phyloP scores from a whole-genome alignment of 1,284 basidiomycete species.

The Malassezia obtusa region DNA sequence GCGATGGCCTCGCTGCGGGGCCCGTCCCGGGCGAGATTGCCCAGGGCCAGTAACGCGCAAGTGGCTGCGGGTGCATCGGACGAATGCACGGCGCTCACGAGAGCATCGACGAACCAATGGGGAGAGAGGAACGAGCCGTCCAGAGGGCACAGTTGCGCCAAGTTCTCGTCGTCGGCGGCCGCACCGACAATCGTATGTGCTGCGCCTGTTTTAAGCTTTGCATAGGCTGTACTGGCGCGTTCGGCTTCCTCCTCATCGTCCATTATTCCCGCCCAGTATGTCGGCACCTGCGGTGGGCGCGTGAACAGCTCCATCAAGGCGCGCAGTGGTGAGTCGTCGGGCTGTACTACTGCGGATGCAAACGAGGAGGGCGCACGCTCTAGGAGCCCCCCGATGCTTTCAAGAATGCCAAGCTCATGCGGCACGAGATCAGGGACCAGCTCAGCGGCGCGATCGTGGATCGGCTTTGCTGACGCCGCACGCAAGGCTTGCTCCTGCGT shows the following conservation, averaged over 20 bases:
- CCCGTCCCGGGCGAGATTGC: conserved; percentile 61
- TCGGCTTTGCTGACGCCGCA: conserved; percentile 34
- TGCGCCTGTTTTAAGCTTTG: not conserved
- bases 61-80: conserved; percentile 59
- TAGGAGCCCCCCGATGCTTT: not conserved
- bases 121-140: not conserved
- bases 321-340: not conserved
- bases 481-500: conserved; percentile 67
- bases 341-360: not conserved
- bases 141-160: conserved; percentile 56
- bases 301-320: not conserved
- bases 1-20: conserved; percentile 8
- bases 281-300: not conserved
- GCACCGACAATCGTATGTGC: conserved; percentile 75
- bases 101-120: not conserved
- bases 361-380: not conserved
- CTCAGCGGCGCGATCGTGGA: no score
- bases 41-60: conserved; percentile 69
- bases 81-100: conserved; percentile 56
- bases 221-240: not conserved
- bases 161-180: conserved; percentile 68
- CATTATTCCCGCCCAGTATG: not conserved
- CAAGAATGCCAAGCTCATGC: not conserved
- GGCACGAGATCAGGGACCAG: not conserved
- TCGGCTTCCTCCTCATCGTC: not conserved